Evolutionary conservation across 2,329 filamentous ascomycete genomes (phyloP), one percentile per base, ranked within the genome.

Genomic region (Botrytis paeoniae): DNA sequence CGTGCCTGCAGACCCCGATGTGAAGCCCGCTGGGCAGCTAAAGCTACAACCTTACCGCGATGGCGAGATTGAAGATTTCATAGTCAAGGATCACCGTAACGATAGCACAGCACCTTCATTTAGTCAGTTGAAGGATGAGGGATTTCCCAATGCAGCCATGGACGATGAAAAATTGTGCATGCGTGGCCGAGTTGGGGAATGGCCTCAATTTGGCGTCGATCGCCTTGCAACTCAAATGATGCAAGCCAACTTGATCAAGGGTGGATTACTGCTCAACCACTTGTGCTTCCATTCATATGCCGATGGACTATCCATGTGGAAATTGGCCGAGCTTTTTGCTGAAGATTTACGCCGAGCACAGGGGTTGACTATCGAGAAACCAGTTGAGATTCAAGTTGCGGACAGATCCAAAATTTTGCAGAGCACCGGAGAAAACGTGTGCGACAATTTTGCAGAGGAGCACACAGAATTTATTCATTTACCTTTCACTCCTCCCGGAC

Each of bases 81-180:
- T 68, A 29, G 43, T 68, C 4, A 68, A 68, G 64, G 64, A 68
- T 39, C 64, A 68, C 43, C 64, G 64, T 35, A 54, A 68, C 12
- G 64, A 68, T 25, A 54, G 37, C 18, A 51, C 64, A 37, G 32
- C 64, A 51, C 43, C 64, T 32, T 54, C 64, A 29, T 68, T 68
- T 20, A 32, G 22, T 54, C 64, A 54, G 29, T 54, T 68, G 43
- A 68, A 54, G 32, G 45, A 68, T 14, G 45, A 68, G 14, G 64
- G 64, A n/a, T 68, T 68, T 39, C 64, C 64, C n/a, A 68, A 68
- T 68, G 45, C 64, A 35, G 64, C 64, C 35, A 68, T 68, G 43
- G 64, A 54, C 39, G 64, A 68, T 32, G 64, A 68, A 39, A 68
- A 37, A 37, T 54, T 68, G 9, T 68, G 43, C 29, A 68, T 68